Base-by-base conservation (phyloP, 345 rosid genomes). In the Camelina neglecta region DNA sequence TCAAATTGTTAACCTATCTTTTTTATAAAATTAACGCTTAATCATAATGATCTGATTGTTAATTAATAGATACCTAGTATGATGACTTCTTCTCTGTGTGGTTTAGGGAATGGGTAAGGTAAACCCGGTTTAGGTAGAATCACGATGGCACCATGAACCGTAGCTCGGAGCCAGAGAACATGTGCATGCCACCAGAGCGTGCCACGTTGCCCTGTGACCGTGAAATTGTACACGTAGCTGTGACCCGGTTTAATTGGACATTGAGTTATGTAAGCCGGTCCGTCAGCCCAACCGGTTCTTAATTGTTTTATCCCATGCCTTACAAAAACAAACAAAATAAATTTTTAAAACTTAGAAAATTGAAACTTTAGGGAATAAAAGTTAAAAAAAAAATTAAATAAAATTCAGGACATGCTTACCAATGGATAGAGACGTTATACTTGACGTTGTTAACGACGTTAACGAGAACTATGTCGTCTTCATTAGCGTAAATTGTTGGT, bases 131-230 rank as follows among this genome's bases (percentile, higher is more conserved):
- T 93, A 56, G 98, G 98, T 75, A 91, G 65, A 79, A 91, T 82
- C 35, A 93, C 92, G 1, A 93, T 64, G 15, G 89, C 93, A 38
- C 98, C 98, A 24, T 93, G 96, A 60, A 93, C 87, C 9, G 97
- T 93, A 75, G 93, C 93, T 60, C 97, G 85, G 26, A 93, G 94
- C 97, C 98, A 93, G 62, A 91, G 91, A 42, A 93, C 87, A 77
- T 91, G 98, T 10, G 94, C 97, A 60, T 93, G 97, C 89, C 90
- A 93, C 71, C 79, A 69, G 10, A 91, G 91, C 1, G 98, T 93
- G 0, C 98, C 98, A 31, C 97, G 85, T 51, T 91, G 96, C 8
- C 97, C 97, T 0, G 89, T 82, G 21, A 90, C 31, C 3, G 91
- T 90, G 81, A 91, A 93, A 68, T 91, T 91, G 85, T 93, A 88